Evolutionary conservation across 768 basidiomycete species (phyloP).

Genomic region (Podaxis pistillaris): DNA sequence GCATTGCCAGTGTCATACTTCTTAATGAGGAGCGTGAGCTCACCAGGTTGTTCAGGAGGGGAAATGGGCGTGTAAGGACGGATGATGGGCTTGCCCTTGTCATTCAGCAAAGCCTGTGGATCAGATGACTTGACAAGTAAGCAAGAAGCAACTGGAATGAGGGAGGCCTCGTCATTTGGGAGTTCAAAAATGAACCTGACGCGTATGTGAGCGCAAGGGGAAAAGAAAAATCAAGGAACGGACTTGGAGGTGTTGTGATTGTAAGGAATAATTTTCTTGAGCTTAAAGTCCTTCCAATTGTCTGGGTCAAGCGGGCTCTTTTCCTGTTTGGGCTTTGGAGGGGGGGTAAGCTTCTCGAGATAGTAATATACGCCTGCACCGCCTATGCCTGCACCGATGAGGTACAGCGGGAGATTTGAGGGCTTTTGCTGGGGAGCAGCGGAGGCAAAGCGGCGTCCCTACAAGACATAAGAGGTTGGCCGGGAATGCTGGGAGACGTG

Average conservation of each 20-base stretch:
- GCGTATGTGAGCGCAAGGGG: neutral
- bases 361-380: conserved; percentile 50
- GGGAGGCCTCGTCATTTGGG: conserved; percentile 72
- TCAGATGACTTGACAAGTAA: conserved; percentile 76
- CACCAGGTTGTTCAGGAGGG: conserved; percentile 67
- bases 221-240: conserved; percentile 18
- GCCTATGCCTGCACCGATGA: conserved; percentile 47
- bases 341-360: conserved; percentile 32
- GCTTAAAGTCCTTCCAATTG: conserved; percentile 75
- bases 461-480: conserved; percentile 1
- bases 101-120: conserved; percentile 59
- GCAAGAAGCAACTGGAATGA: conserved; percentile 77
- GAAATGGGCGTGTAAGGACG: conserved; percentile 96
- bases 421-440: conserved; percentile 41
- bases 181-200: conserved; percentile 77
- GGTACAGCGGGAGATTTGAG: conserved; percentile 45
- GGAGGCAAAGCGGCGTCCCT: conserved; percentile 38
- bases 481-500: neutral
- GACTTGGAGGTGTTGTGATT: conserved; percentile 92
- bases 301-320: conserved; percentile 75
- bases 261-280: conserved; percentile 80
- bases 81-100: conserved; percentile 83
- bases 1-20: conserved; percentile 80
- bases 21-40: conserved; percentile 82
- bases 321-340: conserved; percentile 40